phyloP scores from a whole-genome alignment of 176 grass and related monocot genomes.

The Saccharum officinarum region DNA sequence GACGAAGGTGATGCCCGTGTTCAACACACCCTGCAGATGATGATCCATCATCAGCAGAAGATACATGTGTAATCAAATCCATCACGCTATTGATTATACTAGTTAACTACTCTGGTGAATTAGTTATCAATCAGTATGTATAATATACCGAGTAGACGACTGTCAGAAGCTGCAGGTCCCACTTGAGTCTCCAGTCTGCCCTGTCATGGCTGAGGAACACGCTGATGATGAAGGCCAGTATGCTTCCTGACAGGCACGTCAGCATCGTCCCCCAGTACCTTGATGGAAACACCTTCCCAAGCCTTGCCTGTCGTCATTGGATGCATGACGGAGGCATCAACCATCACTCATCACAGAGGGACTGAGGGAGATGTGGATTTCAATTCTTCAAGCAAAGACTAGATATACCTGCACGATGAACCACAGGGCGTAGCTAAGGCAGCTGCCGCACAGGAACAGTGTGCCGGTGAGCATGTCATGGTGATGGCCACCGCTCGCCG shows the following conservation, averaged over 20 bases:
- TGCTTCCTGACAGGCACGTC: slow-evolving; percentile 38
- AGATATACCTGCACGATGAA: slow-evolving; percentile 33
- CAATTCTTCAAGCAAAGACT: no score
- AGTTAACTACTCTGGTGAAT: no score
- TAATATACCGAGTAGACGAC: slow-evolving; percentile 48
- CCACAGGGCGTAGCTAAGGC: slow-evolving; percentile 43
- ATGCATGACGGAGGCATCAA: no score
- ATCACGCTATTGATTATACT: not conserved
- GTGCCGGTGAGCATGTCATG: slow-evolving; percentile 27
- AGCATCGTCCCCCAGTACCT: slow-evolving; percentile 41
- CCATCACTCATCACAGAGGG: no score
- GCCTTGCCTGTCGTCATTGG: slow-evolving; percentile 20
- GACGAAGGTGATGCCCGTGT: slow-evolving; percentile 38
- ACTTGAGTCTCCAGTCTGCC: slow-evolving; percentile 34
- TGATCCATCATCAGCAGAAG: not conserved
- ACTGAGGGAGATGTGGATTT: no score
- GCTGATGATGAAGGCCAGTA: not conserved
- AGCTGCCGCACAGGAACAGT: slow-evolving; percentile 30
- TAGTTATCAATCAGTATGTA: no score
- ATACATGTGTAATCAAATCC: not conserved
- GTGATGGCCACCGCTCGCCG: not conserved
- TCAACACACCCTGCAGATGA: slow-evolving; percentile 31
- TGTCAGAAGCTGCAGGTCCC: slow-evolving; percentile 43
- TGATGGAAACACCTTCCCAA: slow-evolving; percentile 31
- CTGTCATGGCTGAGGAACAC: not conserved